Base-by-base conservation (phyloP, 1,284 basidiomycete species). In the Cryptococcus sp. region DNA sequence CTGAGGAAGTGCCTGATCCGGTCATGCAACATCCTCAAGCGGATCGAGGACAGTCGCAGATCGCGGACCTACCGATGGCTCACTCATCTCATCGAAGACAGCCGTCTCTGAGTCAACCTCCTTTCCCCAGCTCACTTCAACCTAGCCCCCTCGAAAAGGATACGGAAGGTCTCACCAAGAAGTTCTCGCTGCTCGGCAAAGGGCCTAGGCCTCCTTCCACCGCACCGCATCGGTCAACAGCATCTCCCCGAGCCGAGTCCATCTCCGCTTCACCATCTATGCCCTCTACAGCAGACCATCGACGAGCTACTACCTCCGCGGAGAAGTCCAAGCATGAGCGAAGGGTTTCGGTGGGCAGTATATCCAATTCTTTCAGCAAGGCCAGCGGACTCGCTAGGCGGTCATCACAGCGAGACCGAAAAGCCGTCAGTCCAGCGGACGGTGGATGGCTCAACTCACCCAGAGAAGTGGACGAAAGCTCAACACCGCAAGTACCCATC, bases 301-400 rank as follows among this genome's bases (percentile, higher is more conserved):
- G 88, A 47, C 82, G 89, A 23, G 85, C 87, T 6, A 85, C 88
- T 58, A 88, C 91, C 10, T 73, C 89, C 17, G 90, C 91, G 69
- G 80, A 82, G 44, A 80, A 85, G 38, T 19, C 19, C 10, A 58
- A 58, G 38, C 89, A 91, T 70, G 88, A 91, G 65, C 80, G 90
- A 65, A 80, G 91, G 64, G 89, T 88, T 1, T 78, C 76, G 1
- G 68, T 73, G 0, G 75, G 74, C 6, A 70, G 68, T 11, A 71
- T 74, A 35, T 64, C 71, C 5, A 68, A 61, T 45, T 60, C 65
- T 5, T 68, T 74, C 53, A 66, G 69, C 23, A 60, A 68, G 25
- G 56, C 69, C n/a, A 59, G 57, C n/a, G 59, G 64, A 7, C 53
- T 74, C 3, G 65, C 61, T 35, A 61, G 73, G 47, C 48, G 69